Evolutionary conservation across 345 rosid genomes (phyloP), one percentile per base, ranked within the genome.

Genomic region (Bruguiera sexangula): DNA sequence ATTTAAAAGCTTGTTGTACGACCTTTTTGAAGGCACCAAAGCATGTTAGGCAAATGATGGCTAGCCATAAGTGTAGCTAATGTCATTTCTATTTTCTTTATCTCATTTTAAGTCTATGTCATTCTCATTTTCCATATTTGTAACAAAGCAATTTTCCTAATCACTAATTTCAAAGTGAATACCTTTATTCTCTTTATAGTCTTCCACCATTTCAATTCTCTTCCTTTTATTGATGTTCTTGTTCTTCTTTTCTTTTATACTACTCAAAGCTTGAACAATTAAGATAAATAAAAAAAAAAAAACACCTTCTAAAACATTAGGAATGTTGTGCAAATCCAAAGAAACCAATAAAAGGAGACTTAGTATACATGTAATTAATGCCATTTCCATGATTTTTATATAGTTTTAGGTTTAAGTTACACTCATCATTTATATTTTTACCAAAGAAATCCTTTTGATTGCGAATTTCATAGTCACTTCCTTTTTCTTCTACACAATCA

Each of bases 11-110:
- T 96, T 81, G 80, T 86, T 89, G 9, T 90, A 93, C 53, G 85
- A 87, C 77, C 96, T 87, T 69, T 92, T 96, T 20, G 87, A 85
- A 13, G 96, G 96, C 52, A 90, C 84, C 76, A 93, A 93, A 64
- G 90, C 93, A 80, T 89, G 92, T 50, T 86, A 89, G 43, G 92
- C 92, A 73, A 93, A 78, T 78, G 96, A 92, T 73, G 96, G 98
- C 96, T 92, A 93, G 55, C 94, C 94, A 67, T 89, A 89, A 0
- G 94, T 82, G 52, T 66, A 79, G 75, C 89, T 86, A 71, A 24
- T 24, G 24, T 89, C 97, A 60, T 88, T 92, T 75, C 84, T 80
- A 20, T 76, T 87, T 34, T 83, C 81, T 70, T 76, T 85, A 29
- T 60, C 84, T 74, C 88, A 65, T 55, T 86, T 92, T 52, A 83